Base-by-base conservation (phyloP, 345 rosid species). In the Corymbia maculata region DNA sequence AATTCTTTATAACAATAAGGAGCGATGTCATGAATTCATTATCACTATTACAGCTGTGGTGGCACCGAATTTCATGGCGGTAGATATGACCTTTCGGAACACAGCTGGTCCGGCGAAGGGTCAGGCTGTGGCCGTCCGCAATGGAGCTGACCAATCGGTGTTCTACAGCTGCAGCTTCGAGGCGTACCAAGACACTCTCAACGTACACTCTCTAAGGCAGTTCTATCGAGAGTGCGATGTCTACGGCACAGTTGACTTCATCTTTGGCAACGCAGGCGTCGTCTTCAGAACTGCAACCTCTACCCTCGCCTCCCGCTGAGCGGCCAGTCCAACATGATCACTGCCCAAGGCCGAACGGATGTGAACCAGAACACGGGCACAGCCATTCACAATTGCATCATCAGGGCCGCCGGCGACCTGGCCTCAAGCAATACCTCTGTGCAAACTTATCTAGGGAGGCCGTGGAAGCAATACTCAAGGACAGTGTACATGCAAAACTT, bases 221-320 rank as follows among this genome's bases (percentile, higher is more conserved):
- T 96, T 96, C 90, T 97, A 97, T 44, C 91, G 99, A 14, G 98
- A 95, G 86, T 96, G 99, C 51, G 97, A 97, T 36, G 89, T 97
- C 11, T 96, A 95, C 51, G 99, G 99, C 3, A 97, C 99, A 0
- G 97, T 96, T 8, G 99, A 97, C 57, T 97, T 95, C 89, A 96
- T 97, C 55, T 97, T 97, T n/a, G 99, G 99, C 17, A 97, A 97
- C 79, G 99, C 98, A 0, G 99, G 98, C 0, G 99, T 92, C 13
- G 96, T 97, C 45, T 89, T 96, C 99, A 96, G 87, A 93, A 93
- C 89, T 96, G 99, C 91, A 95, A 93, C 86, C 3, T 97, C 13
- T 95, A 94, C 64, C 96, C 99, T 2, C 93, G 98, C 57, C 92
- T 90, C 21, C 96, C 99, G 0, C 91, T 95, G 94, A 89, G 50